Percentiles rank a stretch among this genome's conserved stretches.
Conservation (phyloP, 176 grass and related monocot species). For the Coix lacrymajobi region DNA sequence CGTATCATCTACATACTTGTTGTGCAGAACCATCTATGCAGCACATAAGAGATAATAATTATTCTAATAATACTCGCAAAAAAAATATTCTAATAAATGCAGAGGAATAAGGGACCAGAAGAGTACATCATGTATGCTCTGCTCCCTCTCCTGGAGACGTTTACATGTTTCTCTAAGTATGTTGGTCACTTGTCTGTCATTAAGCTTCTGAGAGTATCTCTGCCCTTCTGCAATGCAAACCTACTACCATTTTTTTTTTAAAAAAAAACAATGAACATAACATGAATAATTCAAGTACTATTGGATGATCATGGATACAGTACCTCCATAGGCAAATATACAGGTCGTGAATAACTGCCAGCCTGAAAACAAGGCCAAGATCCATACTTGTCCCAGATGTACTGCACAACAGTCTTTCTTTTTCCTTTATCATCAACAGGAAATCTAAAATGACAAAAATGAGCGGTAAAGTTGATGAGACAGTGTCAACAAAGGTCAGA, state of each 20-base stretch:
- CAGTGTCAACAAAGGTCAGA: no score
- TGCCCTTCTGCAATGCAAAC: conserved; percentile 79
- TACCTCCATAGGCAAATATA: conserved; percentile 83
- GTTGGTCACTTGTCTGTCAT: conserved; percentile 70
- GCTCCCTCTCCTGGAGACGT: conserved; percentile 62
- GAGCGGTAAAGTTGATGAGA: not conserved
- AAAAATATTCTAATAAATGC: no score
- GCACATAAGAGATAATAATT: not conserved
- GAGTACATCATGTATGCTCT: conserved; percentile 58
- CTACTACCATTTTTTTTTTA: conserved; percentile 28
- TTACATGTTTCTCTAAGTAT: conserved; percentile 70
- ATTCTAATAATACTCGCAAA: no score
- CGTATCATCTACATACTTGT: conserved; percentile 57
- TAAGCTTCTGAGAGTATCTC: conserved; percentile 70
- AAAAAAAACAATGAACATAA: not conserved
- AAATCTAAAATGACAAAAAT: conserved; percentile 42
- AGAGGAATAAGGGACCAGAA: not conserved
- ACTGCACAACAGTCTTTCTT: conserved; percentile 51
- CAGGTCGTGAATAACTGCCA: conserved; percentile 61
- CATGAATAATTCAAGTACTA: not conserved
- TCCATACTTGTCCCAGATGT: conserved; percentile 49
- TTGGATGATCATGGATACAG: not conserved
- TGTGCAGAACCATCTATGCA: conserved; percentile 58
- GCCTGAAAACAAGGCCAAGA: conserved; percentile 70
- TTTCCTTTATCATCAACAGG: conserved; percentile 50